Conservation (phyloP, 305 asterid species). For the Plantago coronopus region DNA sequence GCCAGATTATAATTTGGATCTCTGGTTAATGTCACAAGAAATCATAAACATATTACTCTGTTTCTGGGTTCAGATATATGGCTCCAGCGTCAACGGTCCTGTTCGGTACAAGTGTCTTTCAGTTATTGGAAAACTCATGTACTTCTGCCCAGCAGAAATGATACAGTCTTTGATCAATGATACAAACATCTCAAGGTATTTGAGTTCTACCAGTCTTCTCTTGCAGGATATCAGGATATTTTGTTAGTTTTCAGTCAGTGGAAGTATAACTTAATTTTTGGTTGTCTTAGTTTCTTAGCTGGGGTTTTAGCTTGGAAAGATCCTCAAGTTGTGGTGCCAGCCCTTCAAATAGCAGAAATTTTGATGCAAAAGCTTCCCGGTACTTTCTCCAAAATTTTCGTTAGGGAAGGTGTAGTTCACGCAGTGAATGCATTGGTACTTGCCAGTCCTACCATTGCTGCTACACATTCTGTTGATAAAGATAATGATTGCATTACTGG, state of each 20-base stretch:
- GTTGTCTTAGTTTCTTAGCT: constrained; percentile 67
- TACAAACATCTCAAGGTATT: constrained; percentile 87
- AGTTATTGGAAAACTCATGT: constrained; percentile 92
- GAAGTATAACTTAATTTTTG: constrained; percentile 20
- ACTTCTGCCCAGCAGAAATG: constrained; percentile 90
- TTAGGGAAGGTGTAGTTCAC: constrained; percentile 95
- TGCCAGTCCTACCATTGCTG: constrained; percentile 38
- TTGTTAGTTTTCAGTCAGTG: constrained; percentile 5
- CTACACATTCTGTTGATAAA: constrained; percentile 55
- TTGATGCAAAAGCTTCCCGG: constrained; percentile 97
- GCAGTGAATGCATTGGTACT: constrained; percentile 76
- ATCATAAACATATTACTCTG: constrained; percentile 8
- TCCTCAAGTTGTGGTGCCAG: constrained; percentile 94
- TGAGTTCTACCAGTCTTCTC: constrained; percentile 15
- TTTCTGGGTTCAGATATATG: constrained; percentile 66
- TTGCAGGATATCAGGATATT: constrained; percentile 14
- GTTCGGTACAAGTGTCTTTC: constrained; percentile 98
- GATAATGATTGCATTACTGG: constrained; percentile 79
- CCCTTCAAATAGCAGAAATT: constrained; percentile 94
- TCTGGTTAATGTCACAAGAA: not conserved
- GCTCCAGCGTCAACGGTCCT: constrained; percentile 95
- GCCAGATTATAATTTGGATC: not conserved
- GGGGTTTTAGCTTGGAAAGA: constrained; percentile 99
- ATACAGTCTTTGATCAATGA: constrained; percentile 65
- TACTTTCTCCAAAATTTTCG: constrained; percentile 83